Percentiles rank a stretch among this genome's conserved stretches.
Conservation (phyloP, 2,329 filamentous ascomycete genomes). For the Xylariales sp. region DNA sequence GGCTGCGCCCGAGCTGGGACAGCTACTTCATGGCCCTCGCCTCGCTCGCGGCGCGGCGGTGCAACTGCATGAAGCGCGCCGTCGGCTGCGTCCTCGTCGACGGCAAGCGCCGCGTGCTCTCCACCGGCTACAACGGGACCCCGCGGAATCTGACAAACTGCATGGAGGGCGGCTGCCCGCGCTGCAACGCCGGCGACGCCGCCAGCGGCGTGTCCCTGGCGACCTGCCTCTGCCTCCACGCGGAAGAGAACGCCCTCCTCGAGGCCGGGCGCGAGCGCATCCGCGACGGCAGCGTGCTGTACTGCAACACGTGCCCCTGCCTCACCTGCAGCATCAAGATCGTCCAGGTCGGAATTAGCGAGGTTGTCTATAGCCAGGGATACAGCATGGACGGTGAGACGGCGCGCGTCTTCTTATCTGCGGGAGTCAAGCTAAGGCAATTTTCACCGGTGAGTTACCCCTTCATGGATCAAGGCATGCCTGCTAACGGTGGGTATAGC, state of each 20-base stretch:
- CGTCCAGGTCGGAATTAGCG: slow-evolving; percentile 91
- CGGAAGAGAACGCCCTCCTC: slow-evolving; percentile 95
- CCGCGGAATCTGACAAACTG: slow-evolving; percentile 90
- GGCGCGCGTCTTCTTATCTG: slow-evolving; percentile 82
- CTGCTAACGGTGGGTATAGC: slow-evolving; percentile 51
- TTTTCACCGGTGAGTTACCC: slow-evolving; percentile 78
- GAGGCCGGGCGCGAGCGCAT: slow-evolving; percentile 95
- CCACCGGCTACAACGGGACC: slow-evolving; percentile 98
- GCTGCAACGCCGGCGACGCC: slow-evolving; percentile 82
- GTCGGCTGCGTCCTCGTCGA: slow-evolving; percentile 93
- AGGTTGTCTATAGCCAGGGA: slow-evolving; percentile 93
- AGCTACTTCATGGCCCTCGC: slow-evolving; percentile 99
- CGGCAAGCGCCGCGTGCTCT: slow-evolving; percentile 85
- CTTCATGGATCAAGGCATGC: neutral
- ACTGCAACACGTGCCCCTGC: slow-evolving; percentile 97
- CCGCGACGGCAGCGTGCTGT: slow-evolving; percentile 82
- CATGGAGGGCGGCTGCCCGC: slow-evolving; percentile 87
- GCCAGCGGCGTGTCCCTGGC: slow-evolving; percentile 78
- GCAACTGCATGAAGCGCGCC: slow-evolving; percentile 98
- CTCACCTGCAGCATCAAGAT: slow-evolving; percentile 99
- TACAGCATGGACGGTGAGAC: slow-evolving; percentile 95
- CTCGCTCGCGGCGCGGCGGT: slow-evolving; percentile 86
- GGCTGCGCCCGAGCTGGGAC: slow-evolving; percentile 92
- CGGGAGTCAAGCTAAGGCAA: slow-evolving; percentile 86
- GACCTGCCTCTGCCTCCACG: slow-evolving; percentile 96